Base-by-base conservation (phyloP, 2,329 filamentous ascomycete genomes). In the Trichoderma asperellum region DNA sequence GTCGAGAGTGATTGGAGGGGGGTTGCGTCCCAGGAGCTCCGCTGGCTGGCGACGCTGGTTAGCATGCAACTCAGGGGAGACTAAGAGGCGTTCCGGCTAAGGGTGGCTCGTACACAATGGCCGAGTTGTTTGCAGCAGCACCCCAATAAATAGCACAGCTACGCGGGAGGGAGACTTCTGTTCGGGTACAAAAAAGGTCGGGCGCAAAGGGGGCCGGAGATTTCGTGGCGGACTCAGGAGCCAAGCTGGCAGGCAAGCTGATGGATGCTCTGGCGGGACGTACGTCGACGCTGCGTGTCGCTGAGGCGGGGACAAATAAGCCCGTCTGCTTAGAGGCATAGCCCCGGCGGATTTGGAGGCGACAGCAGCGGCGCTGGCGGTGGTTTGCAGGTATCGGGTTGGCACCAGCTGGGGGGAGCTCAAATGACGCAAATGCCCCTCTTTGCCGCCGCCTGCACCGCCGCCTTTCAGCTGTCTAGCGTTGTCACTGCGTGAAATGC, bases 11-110 rank as follows among this genome's bases (percentile, higher is more conserved):
- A 65, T 63, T 72, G 72, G 72, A 72, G 74, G 74, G 74, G 74
- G 71, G 74, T 75, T 76, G 68, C 59, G 56, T 69, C 67, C 59
- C 52, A 64, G 37, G 34, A 77, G 75, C 74, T 77, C 75, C 66
- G 58, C 66, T 56, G 68, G 57, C 65, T 70, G 35, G 58, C 57
- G 37, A 32, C 34, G 11, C n/a, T 16, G 2, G 34, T 67, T 59
- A 57, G 37, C 40, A 67, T 67, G 18, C 55, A 58, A 37, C 67
- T 61, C 67, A 58, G 49, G 49, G 53, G 63, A 57, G 53, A 12
- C 63, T 58, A 37, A 29, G 47, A 27, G 47, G 37, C 53, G 29
- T 53, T 43, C 35, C 32, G 29, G 6, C 1, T 14, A 58, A 21
- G 63, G 2, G 55, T 52, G 18, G 21, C 64, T 49, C 37, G 57